Percentiles rank a stretch among this genome's conserved stretches.
These are phyloP conservation scores for Pseudovirgaria hyperparasitica DNA, from an alignment of 2,329 filamentous ascomycete species.

Conservation along the genomic window DNA sequence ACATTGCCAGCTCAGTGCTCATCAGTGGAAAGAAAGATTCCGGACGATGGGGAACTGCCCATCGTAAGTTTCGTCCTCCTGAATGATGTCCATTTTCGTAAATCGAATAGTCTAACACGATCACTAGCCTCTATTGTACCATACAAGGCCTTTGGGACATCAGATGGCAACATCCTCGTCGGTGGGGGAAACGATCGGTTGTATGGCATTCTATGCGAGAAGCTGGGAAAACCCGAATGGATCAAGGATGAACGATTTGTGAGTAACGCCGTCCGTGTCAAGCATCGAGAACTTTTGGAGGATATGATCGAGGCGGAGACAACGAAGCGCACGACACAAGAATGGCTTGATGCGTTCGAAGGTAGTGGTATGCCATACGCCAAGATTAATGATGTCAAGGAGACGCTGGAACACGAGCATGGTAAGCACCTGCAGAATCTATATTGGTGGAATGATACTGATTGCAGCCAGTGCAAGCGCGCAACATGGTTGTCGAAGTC, in stretches of 20 bases:
- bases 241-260: slow-evolving; percentile 41
- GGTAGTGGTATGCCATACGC: slow-evolving; percentile 91
- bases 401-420: slow-evolving; percentile 72
- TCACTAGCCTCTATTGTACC: slow-evolving; percentile 84
- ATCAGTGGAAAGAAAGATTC: slow-evolving; percentile 79
- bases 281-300: slow-evolving; percentile 67
- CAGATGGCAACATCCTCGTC: slow-evolving; percentile 49
- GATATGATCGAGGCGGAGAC: slow-evolving; percentile 65
- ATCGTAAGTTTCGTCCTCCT: slow-evolving; percentile 48
- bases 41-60: slow-evolving; percentile 90
- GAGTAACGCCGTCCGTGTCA: slow-evolving; percentile 47
- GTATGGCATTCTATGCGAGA: slow-evolving; percentile 47
- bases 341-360: slow-evolving; percentile 80
- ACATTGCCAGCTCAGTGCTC: slow-evolving; percentile 84
- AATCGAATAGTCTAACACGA: slow-evolving; percentile 7
- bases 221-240: slow-evolving; percentile 46
- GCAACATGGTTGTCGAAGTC: slow-evolving; percentile 81
- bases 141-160: slow-evolving; percentile 67
- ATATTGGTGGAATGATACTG: slow-evolving; percentile 4
- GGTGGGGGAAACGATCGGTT: slow-evolving; percentile 52
- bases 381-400: slow-evolving; percentile 85
- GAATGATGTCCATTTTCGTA: slow-evolving; percentile 5
- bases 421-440: slow-evolving; percentile 34
- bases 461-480: slow-evolving; percentile 43
- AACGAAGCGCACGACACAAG: slow-evolving; percentile 61